Conservation (phyloP, 164 flowering plant genomes). For the Stephania cephalantha region DNA sequence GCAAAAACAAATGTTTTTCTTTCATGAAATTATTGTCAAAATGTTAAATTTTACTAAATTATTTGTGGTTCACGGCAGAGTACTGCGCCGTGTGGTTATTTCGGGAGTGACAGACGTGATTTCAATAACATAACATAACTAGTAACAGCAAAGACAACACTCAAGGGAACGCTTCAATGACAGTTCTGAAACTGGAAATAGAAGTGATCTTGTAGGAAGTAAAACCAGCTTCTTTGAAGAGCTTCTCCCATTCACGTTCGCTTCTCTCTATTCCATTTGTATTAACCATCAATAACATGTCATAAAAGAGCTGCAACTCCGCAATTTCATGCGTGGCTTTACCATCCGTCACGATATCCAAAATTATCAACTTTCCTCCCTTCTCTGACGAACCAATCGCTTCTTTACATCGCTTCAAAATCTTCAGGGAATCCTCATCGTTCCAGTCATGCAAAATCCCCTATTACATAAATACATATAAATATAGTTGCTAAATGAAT, state of each 20-base stretch:
- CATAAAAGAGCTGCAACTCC: not conserved
- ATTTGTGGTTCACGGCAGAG: no score
- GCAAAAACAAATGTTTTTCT: no score
- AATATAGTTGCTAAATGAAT: no score
- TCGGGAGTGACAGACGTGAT: no score
- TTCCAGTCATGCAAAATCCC: no score
- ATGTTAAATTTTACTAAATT: no score
- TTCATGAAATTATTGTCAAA: no score
- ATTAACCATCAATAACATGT: not conserved
- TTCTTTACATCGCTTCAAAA: no score
- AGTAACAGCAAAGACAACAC: not conserved
- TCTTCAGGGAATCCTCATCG: no score
- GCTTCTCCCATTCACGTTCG: not conserved
- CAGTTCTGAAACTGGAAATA: not conserved
- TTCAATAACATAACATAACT: no score
- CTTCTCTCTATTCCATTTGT: not conserved
- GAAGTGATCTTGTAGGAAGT: not conserved
- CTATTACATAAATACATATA: conserved; percentile 6
- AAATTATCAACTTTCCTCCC: conserved; percentile 22
- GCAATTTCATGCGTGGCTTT: conserved; percentile 13
- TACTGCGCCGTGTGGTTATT: no score
- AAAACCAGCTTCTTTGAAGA: not conserved
- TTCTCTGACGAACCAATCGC: conserved; percentile 22
- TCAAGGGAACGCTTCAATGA: not conserved
- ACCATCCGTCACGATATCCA: conserved; percentile 28